Percentiles rank a stretch among this genome's conserved stretches.
Evolutionary conservation across 176 grass and related monocot genomes (phyloP).

Genomic region (Musa schizocarpa): DNA sequence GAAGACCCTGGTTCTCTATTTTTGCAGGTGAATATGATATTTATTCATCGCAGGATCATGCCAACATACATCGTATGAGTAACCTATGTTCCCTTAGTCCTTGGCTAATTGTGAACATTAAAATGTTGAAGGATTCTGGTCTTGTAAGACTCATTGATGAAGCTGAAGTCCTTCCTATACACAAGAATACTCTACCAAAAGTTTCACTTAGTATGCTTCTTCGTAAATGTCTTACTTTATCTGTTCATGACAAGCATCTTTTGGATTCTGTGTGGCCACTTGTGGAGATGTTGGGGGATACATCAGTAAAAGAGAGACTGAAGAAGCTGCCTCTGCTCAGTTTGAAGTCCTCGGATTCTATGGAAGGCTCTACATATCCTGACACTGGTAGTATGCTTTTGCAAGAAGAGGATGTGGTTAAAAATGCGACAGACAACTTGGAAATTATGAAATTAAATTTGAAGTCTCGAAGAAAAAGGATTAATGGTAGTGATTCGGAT

Average conservation of each 20-base stretch:
- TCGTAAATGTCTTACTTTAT: conserved; percentile 39
- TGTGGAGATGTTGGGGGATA: conserved; percentile 45
- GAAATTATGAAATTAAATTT: conserved; percentile 40
- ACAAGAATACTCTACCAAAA: conserved; percentile 39
- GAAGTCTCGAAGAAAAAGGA: conserved; percentile 9
- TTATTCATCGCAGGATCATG: conserved; percentile 13
- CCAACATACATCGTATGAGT: conserved; percentile 22
- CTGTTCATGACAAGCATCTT: conserved; percentile 39
- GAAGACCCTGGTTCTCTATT: not conserved
- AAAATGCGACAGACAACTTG: conserved; percentile 33
- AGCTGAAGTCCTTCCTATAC: conserved; percentile 36
- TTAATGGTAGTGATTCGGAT: conserved; percentile 1
- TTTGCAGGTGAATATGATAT: conserved; percentile 42
- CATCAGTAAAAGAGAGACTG: conserved; percentile 40
- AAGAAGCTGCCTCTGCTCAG: conserved; percentile 49
- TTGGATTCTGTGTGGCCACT: conserved; percentile 49
- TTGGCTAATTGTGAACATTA: conserved; percentile 62
- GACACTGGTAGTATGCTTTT: conserved; percentile 18
- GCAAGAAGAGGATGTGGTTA: conserved; percentile 28
- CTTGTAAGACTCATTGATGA: conserved; percentile 40
- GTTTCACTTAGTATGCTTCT: conserved; percentile 60
- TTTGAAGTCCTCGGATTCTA: not conserved
- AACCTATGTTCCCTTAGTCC: conserved; percentile 41
- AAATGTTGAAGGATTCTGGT: conserved; percentile 42
- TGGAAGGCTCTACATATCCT: conserved; percentile 22